Percentiles rank a stretch among this genome's conserved stretches.
Evolutionary conservation across 495 filamentous ascomycete species (phyloP).

Genomic region (Aspergillus wentii): DNA sequence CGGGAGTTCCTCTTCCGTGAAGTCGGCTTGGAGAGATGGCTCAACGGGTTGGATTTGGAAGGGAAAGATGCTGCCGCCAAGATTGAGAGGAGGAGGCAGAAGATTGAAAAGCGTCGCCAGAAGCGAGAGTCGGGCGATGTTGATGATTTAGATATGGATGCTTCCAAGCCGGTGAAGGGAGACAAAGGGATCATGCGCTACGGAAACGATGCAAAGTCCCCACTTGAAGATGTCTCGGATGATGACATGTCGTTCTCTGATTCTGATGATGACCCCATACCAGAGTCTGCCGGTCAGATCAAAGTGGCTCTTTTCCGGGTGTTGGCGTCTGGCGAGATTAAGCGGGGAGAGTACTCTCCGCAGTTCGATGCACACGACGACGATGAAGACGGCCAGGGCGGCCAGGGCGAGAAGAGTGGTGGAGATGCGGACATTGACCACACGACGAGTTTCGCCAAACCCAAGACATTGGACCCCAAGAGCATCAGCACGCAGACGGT

Average conservation of each 20-base stretch:
- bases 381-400: slow-evolving; percentile 60
- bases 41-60: slow-evolving; percentile 89
- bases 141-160: slow-evolving; percentile 45
- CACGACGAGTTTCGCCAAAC: slow-evolving; percentile 97
- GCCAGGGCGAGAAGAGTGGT: slow-evolving; percentile 33
- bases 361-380: slow-evolving; percentile 97
- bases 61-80: slow-evolving; percentile 84
- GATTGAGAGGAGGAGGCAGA: slow-evolving; percentile 79
- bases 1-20: slow-evolving; percentile 97
- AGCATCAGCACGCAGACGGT: slow-evolving; percentile 97
- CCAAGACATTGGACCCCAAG: slow-evolving; percentile 94
- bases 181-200: slow-evolving; percentile 68
- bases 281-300: slow-evolving; percentile 95
- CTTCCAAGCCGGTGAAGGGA: slow-evolving; percentile 40
- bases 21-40: slow-evolving; percentile 91
- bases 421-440: slow-evolving; percentile 79
- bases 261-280: slow-evolving; percentile 82
- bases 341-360: slow-evolving; percentile 93
- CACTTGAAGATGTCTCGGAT: slow-evolving; percentile 68
- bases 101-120: slow-evolving; percentile 78
- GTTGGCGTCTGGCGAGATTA: slow-evolving; percentile 92
- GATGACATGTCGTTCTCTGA: slow-evolving; percentile 64
- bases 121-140: slow-evolving; percentile 55
- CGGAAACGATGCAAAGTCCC: slow-evolving; percentile 65
- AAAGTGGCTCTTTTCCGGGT: slow-evolving; percentile 97